These are phyloP conservation scores for Trametes sanguinea DNA, from an alignment of 768 basidiomycete genomes.

Conservation along the genomic window DNA sequence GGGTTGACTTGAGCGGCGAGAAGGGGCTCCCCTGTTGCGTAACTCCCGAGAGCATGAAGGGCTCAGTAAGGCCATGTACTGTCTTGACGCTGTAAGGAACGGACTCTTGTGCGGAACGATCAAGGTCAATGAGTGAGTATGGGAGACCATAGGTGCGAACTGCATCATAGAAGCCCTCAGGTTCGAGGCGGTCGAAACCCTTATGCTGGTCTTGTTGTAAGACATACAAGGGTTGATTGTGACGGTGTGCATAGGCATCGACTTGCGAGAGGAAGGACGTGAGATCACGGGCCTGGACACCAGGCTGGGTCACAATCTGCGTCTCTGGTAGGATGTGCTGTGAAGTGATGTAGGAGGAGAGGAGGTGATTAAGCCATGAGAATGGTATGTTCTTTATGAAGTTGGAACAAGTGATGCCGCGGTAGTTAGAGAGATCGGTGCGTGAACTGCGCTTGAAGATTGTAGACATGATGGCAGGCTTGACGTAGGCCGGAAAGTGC, in stretches of 20 bases:
- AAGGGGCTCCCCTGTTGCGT: slow-evolving; percentile 34
- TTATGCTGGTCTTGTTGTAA: no score
- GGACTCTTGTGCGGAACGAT: not conserved
- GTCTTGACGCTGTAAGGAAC: slow-evolving; percentile 19
- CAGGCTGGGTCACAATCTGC: not conserved
- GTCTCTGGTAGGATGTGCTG: not conserved
- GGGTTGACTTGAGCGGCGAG: slow-evolving; percentile 33
- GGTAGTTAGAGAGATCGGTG: slow-evolving; percentile 33
- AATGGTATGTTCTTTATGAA: slow-evolving; percentile 32
- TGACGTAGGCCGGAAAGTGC: slow-evolving; percentile 31
- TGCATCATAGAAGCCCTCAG: not conserved
- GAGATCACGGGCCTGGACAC: not conserved
- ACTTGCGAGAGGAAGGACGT: not conserved
- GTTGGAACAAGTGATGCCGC: slow-evolving; percentile 31
- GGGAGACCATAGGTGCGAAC: not conserved
- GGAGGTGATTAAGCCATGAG: slow-evolving; percentile 32
- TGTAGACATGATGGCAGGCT: slow-evolving; percentile 29
- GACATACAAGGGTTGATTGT: not conserved
- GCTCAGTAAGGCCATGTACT: slow-evolving; percentile 30
- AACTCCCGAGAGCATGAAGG: slow-evolving; percentile 29
- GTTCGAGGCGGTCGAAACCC: not conserved
- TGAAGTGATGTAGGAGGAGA: slow-evolving; percentile 28
- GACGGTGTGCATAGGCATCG: not conserved
- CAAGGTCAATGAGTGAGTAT: not conserved
- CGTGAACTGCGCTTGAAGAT: slow-evolving; percentile 33